Base-by-base conservation (phyloP, 305 asterid species). In the Plantago coronopus region DNA sequence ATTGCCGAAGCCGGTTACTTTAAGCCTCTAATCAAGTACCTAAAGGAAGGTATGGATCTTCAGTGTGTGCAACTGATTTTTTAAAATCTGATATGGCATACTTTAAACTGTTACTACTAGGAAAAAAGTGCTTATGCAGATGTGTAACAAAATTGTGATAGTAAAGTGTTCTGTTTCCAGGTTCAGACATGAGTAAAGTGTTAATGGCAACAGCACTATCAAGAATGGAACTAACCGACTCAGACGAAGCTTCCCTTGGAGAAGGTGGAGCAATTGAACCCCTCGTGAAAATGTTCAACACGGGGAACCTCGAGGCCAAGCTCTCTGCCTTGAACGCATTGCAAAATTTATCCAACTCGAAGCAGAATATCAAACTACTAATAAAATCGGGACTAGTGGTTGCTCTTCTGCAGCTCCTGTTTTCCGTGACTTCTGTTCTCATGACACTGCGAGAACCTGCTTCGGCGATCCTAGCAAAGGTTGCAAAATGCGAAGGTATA, bases 1-100 rank as follows among this genome's bases (percentile, higher is more conserved):
- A 91, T 91, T 91, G 96, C 98, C 12, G 98, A 88, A 70, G 98
- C 96, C 29, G 95, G 95, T 45, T 91, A 84, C 65, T 91, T 88
- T 81, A 82, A 74, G 78, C 98, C 98, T 54, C 72, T 88, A 18
- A 75, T 88, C 57, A 81, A 73, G 56, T 79, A 82, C 76, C 79
- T 88, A 27, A 81, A 74, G 61, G 78, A 86, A 80, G 98, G 98
- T 88, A 71, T 12, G 11, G 12, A 47, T 46, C 19, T 46, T n/a
- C 11, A n/a, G 21, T 47, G 12, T 47, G 48, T 44, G 18, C 18
- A n/a, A 44, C 3, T 44, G 48, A 44, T 44, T 44, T 44, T 15
- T 14, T 3, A n/a, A 48, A 48, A 11, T 48, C 22, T 19, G 54
- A 48, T 8, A 17, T 19, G 11, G 23, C 4, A 3, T 27, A 27